Evolutionary conservation across 2,329 filamentous ascomycete species (phyloP).

Genomic region (Magnaporthiopsis poae): DNA sequence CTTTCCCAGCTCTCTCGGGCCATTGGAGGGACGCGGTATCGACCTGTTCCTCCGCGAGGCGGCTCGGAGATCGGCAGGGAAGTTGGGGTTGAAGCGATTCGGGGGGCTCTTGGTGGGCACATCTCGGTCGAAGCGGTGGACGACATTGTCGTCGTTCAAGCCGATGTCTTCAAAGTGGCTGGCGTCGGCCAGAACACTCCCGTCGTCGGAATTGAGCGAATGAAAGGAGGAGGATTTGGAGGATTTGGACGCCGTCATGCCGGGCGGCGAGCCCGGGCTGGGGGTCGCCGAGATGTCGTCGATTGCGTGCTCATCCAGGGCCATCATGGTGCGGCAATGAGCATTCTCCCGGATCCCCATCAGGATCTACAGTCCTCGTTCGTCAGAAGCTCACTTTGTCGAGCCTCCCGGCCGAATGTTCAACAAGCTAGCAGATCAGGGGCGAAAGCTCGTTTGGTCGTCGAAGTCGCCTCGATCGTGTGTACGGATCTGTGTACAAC

Average conservation of each 20-base stretch:
- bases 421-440: background rate
- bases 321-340: conserved; percentile 21
- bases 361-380: background rate
- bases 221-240: conserved; percentile 84
- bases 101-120: conserved; percentile 27
- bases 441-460: background rate
- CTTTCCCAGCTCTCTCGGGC: conserved; percentile 21
- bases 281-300: conserved; percentile 26
- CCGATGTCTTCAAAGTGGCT: conserved; percentile 90
- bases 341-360: conserved; percentile 1
- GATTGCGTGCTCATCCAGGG: conserved; percentile 29
- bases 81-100: conserved; percentile 41
- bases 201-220: conserved; percentile 67
- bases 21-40: conserved; percentile 19
- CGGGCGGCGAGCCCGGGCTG: conserved; percentile 59
- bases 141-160: conserved; percentile 58
- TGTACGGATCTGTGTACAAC: background rate
- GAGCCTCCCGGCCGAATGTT: background rate
- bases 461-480: background rate
- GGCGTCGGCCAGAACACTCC: conserved; percentile 59
- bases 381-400: background rate
- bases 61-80: conserved; percentile 32
- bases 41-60: conserved; percentile 18
- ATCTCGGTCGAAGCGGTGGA: conserved; percentile 24
- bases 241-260: conserved; percentile 73